These are phyloP conservation scores for Saccharomycopsis amapae DNA, from an alignment of 805 yeast genomes.

Conservation along the genomic window DNA sequence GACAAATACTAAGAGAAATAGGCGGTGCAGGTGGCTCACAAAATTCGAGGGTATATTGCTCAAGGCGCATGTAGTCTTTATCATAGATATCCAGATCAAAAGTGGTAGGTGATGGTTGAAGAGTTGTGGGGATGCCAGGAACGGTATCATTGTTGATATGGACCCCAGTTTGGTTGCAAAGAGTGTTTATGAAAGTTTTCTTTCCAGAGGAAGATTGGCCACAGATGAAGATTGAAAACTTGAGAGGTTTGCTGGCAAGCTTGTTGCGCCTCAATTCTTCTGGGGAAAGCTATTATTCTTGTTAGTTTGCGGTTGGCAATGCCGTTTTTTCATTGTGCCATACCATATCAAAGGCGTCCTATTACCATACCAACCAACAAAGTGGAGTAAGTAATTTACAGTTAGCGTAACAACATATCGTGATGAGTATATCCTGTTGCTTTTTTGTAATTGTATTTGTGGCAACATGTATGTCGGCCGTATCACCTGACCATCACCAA, in stretches of 20 bases:
- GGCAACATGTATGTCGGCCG: no score
- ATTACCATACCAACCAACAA: no score
- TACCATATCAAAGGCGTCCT: no score
- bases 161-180: conserved; percentile 37
- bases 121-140: no score
- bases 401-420: no score
- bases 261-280: conserved; percentile 48
- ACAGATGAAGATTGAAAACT: conserved; percentile 59
- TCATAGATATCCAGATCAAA: no score
- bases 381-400: no score
- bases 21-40: conserved; percentile 51
- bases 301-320: neutral
- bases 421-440: no score
- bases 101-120: no score
- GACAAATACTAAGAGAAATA: conserved; percentile 50
- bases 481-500: no score
- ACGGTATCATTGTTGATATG: conserved; percentile 6
- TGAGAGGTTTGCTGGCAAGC: conserved; percentile 54
- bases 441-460: no score
- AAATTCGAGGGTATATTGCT: conserved; percentile 34
- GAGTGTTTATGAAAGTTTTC: conserved; percentile 62
- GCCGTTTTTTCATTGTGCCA: no score
- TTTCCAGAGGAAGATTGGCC: conserved; percentile 75
- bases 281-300: conserved; percentile 24
- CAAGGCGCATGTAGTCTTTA: neutral